Evolutionary conservation across 345 rosid genomes (phyloP), one percentile per base, ranked within the genome.

Genomic region (Anastatica hierochuntica): DNA sequence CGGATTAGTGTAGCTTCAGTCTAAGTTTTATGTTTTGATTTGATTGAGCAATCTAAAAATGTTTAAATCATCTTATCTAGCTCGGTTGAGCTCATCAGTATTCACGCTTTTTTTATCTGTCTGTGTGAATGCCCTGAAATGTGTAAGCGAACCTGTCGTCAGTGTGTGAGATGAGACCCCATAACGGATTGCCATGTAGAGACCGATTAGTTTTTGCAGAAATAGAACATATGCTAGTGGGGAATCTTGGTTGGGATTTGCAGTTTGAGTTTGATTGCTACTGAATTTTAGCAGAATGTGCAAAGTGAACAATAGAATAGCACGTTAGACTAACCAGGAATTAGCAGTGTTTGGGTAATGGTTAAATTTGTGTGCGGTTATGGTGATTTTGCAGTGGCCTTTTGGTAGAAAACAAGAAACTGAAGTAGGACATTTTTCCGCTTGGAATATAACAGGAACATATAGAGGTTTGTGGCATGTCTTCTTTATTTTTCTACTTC

Each of bases 371-470:
- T 46, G 43, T 35, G n/a, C n/a, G 21, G 31, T 5, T 12, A 43
- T 23, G 20, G 36, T 53, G 26, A 39, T 71, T 48, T 73, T 78
- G 74, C 76, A 88, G 96, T 78, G 90, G 94, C 76, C 83, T 41
- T 67, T 77, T 64, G 79, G 76, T 55, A 78, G 73, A 63, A 88
- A 83, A 64, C 94, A 77, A 60, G 90, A 77, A 50, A 69, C 53
- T 62, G 90, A 76, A 52, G 65, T 71, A 61, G 95, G 95, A 45
- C 65, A 83, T 11, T 79, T 77, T 64, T 60, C 87, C n/a, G 73
- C 75, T 16, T 88, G 98, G 98, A 92, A 92, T 71, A 83, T 92
- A 72, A 84, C 96, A 12, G 98, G 96, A 77, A 92, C 95, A 60
- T 92, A 92, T 72, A 76, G 84, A 88, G 98, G 98, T 92, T 51